phyloP scores from a whole-genome alignment of 257 asterid genomes.

The Salvia hispanica region DNA sequence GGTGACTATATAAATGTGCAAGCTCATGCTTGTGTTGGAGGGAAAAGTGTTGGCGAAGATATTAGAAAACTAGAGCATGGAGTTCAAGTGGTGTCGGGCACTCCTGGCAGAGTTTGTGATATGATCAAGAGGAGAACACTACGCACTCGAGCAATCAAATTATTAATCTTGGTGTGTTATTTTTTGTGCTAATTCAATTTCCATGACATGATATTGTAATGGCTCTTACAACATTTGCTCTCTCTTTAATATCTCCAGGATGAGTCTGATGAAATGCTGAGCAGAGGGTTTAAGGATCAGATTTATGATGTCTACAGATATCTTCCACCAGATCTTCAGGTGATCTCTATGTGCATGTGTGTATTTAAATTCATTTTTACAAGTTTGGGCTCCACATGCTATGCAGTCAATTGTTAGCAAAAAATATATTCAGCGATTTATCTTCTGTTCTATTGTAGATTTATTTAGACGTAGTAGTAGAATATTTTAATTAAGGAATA shows the following conservation, averaged over 20 bases:
- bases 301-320: conserved; percentile 96
- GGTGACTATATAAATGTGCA: conserved; percentile 84
- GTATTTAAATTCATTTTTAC: background rate
- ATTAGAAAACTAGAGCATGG: conserved; percentile 92
- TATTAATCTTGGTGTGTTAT: conserved; percentile 71
- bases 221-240: conserved; percentile 3
- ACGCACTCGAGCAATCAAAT: conserved; percentile 79
- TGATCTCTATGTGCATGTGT: conserved; percentile 17
- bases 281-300: conserved; percentile 98
- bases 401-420: background rate
- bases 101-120: conserved; percentile 98
- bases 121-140: conserved; percentile 97
- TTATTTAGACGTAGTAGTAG: background rate
- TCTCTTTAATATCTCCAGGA: conserved; percentile 51
- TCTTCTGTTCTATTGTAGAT: background rate
- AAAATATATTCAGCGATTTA: background rate
- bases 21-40: conserved; percentile 97
- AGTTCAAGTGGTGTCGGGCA: conserved; percentile 96
- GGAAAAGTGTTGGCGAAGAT: conserved; percentile 97
- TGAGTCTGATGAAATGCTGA: conserved; percentile 99
- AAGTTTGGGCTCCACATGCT: background rate
- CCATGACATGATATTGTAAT: background rate
- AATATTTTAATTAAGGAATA: background rate
- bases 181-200: background rate
- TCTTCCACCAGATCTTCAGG: conserved; percentile 95